Evolutionary conservation across 495 filamentous ascomycete species (phyloP).

Genomic region (Hyaloscypha variabilis): DNA sequence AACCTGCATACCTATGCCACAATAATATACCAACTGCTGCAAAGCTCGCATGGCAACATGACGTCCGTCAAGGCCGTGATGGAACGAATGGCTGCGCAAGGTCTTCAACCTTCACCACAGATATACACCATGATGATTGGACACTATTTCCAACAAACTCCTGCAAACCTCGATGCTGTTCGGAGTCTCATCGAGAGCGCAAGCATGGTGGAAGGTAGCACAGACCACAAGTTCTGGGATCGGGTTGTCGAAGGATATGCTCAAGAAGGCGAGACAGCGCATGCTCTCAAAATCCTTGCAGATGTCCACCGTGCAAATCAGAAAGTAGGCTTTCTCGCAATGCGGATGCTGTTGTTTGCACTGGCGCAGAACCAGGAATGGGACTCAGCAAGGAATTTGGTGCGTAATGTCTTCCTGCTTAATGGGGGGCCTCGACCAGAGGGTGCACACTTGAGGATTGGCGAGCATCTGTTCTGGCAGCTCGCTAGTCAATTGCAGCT

Average conservation of each 20-base stretch:
- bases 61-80: slow-evolving; percentile 60
- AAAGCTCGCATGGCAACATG: slow-evolving; percentile 41
- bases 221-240: slow-evolving; percentile 67
- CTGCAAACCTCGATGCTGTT: slow-evolving; percentile 60
- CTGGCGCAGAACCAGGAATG: slow-evolving; percentile 47
- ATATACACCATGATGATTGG: slow-evolving; percentile 73
- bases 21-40: slow-evolving; percentile 64
- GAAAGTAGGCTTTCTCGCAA: slow-evolving; percentile 45
- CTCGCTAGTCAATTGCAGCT: slow-evolving; percentile 26
- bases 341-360: slow-evolving; percentile 47
- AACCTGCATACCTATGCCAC: slow-evolving; percentile 63
- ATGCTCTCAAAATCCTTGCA: slow-evolving; percentile 53
- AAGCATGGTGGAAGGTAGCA: slow-evolving; percentile 35
- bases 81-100: slow-evolving; percentile 54
- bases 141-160: slow-evolving; percentile 61
- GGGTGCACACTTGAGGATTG: slow-evolving; percentile 18
- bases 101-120: slow-evolving; percentile 54
- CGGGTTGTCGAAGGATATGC: slow-evolving; percentile 67
- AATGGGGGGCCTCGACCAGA: slow-evolving; percentile 16
- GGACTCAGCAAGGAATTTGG: slow-evolving; percentile 29
- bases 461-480: slow-evolving; percentile 30
- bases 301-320: slow-evolving; percentile 43
- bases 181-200: slow-evolving; percentile 53
- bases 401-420: slow-evolving; percentile 23
- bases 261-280: slow-evolving; percentile 44